Evolutionary conservation across 176 grass and related monocot genomes (phyloP), one percentile per base, ranked within the genome.

Genomic region (Areca catechu): DNA sequence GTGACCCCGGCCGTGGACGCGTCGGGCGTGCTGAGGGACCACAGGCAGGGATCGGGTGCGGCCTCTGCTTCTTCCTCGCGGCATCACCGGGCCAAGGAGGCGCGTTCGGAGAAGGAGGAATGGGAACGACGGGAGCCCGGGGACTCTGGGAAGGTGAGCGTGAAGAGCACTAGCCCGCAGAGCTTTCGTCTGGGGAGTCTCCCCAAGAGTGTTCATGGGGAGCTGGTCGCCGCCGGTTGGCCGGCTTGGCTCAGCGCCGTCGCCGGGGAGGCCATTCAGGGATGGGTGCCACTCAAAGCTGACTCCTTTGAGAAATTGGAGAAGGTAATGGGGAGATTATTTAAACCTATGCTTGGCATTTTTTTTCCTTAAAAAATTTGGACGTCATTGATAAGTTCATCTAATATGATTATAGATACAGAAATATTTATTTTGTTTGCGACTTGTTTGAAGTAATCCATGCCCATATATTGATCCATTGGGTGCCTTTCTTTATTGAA

Each of bases 221-320:
- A 98, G 67, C 93, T 88, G 75, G 84, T 88, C 60, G 93, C 93
- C 7, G 93, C 93, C 54, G 93, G 93, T 16, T 98, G 93, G 93
- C 93, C 93, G n/a, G 69, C 78, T 14, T 98, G 93, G 93, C 93
- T 98, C 23, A 92, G 72, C 50, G 72, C 77, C 67, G 81, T 89
- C 43, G 93, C 93, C 19, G 81, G 78, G 5, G 93, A 98, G 75
- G 87, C 93, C 68, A 98, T 98, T 62, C 81, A 89, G 19, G 93
- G 93, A 5, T 98, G 93, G 93, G 75, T 98, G 71, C 93, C 87
- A 24, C 84, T 98, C 66, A 92, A 88, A 68, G 72, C 75, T 17
- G 93, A 92, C 77, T 77, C 75, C 62, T 98, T 83, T 64, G 66
- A 98, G 84, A 98, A 92, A 72, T 68, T 98, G 56, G 87, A 89